These are phyloP conservation scores for Dioszegia aurantiaca DNA, from an alignment of 768 basidiomycete genomes.

Conservation along the genomic window DNA sequence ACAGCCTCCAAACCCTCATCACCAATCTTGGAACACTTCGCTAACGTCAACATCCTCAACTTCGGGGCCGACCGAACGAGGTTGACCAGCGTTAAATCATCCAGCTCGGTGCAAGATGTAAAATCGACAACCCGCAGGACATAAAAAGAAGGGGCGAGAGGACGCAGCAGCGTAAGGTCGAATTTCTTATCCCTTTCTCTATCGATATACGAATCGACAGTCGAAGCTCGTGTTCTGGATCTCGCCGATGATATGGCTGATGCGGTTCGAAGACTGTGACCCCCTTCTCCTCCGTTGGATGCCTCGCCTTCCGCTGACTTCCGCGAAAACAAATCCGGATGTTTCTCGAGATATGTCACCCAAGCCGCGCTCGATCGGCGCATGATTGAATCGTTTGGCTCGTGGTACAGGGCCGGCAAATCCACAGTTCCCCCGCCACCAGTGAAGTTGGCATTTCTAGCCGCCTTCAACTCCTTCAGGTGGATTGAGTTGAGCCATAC, in stretches of 20 bases:
- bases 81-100: slow-evolving; percentile 77
- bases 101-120: slow-evolving; percentile 75
- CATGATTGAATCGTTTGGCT: slow-evolving; percentile 17
- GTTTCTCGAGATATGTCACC: slow-evolving; percentile 2
- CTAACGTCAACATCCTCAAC: slow-evolving; percentile 79
- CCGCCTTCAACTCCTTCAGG: slow-evolving; percentile 87
- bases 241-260: not conserved
- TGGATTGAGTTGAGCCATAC: slow-evolving; percentile 75
- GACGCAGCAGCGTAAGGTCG: slow-evolving; percentile 12
- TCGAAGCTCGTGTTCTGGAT: not conserved
- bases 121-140: slow-evolving; percentile 90
- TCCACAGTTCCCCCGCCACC: slow-evolving; percentile 86
- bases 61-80: slow-evolving; percentile 76
- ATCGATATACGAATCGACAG: slow-evolving; percentile 8
- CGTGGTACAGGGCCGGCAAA: slow-evolving; percentile 53
- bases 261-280: too few relatives aligned
- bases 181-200: not conserved
- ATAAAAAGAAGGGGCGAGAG: slow-evolving; percentile 59
- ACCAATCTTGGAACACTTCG: slow-evolving; percentile 76
- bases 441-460: slow-evolving; percentile 72
- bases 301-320: too few relatives aligned
- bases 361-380: not conserved
- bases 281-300: too few relatives aligned
- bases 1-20: slow-evolving; percentile 80
- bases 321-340: not conserved